These are phyloP conservation scores for Gossypium ekmanianum DNA, from an alignment of 345 rosid species.

Conservation along the genomic window DNA sequence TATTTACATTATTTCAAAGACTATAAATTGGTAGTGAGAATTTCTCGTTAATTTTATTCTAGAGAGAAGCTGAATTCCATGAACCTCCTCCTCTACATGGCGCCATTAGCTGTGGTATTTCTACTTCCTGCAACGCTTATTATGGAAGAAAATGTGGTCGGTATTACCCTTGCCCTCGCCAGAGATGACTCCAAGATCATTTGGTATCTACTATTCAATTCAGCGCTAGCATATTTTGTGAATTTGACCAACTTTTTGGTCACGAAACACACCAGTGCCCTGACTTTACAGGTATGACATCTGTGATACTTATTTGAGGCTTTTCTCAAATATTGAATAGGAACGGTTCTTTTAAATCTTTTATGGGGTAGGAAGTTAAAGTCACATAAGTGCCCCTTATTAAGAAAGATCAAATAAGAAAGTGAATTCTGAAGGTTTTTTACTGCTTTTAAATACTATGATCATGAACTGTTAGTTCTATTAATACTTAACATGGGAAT, in stretches of 20 bases:
- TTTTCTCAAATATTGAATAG: not conserved
- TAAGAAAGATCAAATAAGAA: not conserved
- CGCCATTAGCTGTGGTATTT: constrained; percentile 90
- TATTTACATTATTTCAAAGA: not conserved
- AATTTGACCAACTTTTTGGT: constrained; percentile 98
- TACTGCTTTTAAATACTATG: not conserved
- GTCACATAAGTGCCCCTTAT: not conserved
- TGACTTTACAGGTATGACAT: constrained; percentile 83
- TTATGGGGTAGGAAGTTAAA: not conserved
- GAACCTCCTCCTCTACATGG: constrained; percentile 98
- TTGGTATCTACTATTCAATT: constrained; percentile 94
- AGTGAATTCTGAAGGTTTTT: not conserved
- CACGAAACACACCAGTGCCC: constrained; percentile 96
- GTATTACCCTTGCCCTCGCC: constrained; percentile 94
- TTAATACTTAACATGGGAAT: not conserved
- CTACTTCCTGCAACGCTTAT: constrained; percentile 90
- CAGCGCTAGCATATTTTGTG: constrained; percentile 88
- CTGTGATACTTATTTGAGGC: not conserved
- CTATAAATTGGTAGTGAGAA: constrained; percentile 23
- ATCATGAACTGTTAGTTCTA: not conserved
- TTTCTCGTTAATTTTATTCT: constrained; percentile 14
- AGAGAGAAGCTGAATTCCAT: constrained; percentile 99
- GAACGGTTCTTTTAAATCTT: no score
- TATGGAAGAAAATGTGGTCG: constrained; percentile 94
- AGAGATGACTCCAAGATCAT: constrained; percentile 81